Conservation (phyloP, 805 yeast genomes). For the Diddensiella santjacobensis region DNA sequence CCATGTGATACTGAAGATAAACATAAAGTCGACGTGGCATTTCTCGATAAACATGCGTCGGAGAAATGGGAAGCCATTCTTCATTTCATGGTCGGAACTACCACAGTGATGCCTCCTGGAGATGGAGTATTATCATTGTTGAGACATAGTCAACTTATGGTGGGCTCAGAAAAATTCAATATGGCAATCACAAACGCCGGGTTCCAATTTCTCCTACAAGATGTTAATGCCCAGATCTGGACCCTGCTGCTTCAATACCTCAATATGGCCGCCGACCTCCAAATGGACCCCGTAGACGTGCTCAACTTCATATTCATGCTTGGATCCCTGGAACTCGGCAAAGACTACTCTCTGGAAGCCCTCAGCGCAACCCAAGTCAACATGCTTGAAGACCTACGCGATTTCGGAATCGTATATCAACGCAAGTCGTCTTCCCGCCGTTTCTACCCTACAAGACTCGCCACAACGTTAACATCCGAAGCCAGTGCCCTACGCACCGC, state of each 20-base stretch:
- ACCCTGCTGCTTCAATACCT: slow-evolving; percentile 81
- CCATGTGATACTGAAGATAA: slow-evolving; percentile 55
- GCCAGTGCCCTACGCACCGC: slow-evolving; percentile 68
- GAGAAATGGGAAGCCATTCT: slow-evolving; percentile 91
- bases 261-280: slow-evolving; percentile 73
- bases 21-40: slow-evolving; percentile 55
- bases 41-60: slow-evolving; percentile 75
- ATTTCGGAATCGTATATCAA: slow-evolving; percentile 85
- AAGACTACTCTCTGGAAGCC: slow-evolving; percentile 68
- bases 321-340: slow-evolving; percentile 88
- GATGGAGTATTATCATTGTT: slow-evolving; percentile 76
- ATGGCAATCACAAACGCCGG: slow-evolving; percentile 84
- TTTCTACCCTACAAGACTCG: slow-evolving; percentile 87
- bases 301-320: slow-evolving; percentile 88
- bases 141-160: slow-evolving; percentile 84
- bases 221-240: slow-evolving; percentile 93
- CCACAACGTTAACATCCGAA: slow-evolving; percentile 87
- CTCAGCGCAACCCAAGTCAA: slow-evolving; percentile 75
- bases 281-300: slow-evolving; percentile 96
- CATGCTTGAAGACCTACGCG: slow-evolving; percentile 85
- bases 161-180: slow-evolving; percentile 40
- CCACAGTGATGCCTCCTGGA: slow-evolving; percentile 63
- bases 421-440: slow-evolving; percentile 52
- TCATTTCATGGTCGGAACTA: slow-evolving; percentile 96
- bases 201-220: slow-evolving; percentile 90